Conservation (phyloP, 768 basidiomycete genomes). For the Pisolithus orientalis region DNA sequence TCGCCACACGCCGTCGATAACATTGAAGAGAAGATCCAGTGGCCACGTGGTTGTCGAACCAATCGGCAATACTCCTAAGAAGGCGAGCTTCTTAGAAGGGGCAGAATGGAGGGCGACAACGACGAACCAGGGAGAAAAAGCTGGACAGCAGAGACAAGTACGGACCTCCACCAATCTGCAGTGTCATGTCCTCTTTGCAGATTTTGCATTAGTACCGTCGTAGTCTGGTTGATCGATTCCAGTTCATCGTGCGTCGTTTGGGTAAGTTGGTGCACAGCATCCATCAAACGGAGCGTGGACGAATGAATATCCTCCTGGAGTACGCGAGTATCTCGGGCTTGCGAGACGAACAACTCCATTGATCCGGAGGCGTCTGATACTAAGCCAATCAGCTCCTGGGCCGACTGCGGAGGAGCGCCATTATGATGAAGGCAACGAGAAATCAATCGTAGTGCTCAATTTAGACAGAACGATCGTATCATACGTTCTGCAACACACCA, state of each 20-base stretch:
- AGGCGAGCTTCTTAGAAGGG: neutral
- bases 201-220: slow-evolving; percentile 20
- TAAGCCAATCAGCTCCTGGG: slow-evolving; percentile 13
- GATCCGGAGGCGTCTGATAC: slow-evolving; percentile 18
- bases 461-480: neutral
- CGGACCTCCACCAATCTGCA: slow-evolving; percentile 21
- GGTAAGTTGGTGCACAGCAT: slow-evolving; percentile 33
- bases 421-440: neutral
- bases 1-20: slow-evolving; percentile 25
- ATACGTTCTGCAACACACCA: slow-evolving; percentile 27
- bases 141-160: slow-evolving; percentile 8
- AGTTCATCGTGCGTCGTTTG: slow-evolving; percentile 37
- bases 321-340: slow-evolving; percentile 26
- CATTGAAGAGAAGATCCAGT: slow-evolving; percentile 18
- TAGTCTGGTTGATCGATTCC: slow-evolving; percentile 42
- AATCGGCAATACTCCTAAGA: slow-evolving; percentile 8
- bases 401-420: slow-evolving; percentile 6
- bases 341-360: slow-evolving; percentile 26
- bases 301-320: slow-evolving; percentile 32
- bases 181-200: slow-evolving; percentile 17
- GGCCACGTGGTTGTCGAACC: slow-evolving; percentile 15
- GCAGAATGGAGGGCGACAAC: slow-evolving; percentile 1
- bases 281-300: slow-evolving; percentile 31
- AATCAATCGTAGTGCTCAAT: slow-evolving; percentile 16
- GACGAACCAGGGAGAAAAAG: slow-evolving; percentile 18